phyloP scores from a whole-genome alignment of 2,329 filamentous ascomycete genomes.

The Trichoderma sp. region DNA sequence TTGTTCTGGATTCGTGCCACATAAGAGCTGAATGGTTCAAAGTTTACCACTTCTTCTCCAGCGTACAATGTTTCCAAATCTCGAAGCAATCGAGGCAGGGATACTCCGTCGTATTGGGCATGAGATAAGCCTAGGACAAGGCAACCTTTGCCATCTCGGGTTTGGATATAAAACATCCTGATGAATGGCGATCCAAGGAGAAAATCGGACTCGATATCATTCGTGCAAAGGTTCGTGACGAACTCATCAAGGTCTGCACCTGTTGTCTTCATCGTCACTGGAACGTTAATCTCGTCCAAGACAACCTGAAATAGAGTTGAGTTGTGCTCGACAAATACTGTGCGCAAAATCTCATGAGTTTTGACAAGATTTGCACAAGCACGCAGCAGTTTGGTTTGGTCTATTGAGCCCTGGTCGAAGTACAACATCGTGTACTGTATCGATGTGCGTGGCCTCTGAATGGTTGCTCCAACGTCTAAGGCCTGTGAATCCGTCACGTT shows the following conservation, averaged over 20 bases:
- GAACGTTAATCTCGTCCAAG: constrained; percentile 25
- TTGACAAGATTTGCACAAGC: constrained; percentile 30
- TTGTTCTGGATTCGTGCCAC: background rate
- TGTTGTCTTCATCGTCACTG: constrained; percentile 10
- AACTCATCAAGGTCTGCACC: background rate
- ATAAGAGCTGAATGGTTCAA: background rate
- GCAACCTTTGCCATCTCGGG: background rate
- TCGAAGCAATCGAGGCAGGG: constrained; percentile 44
- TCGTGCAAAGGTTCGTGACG: background rate
- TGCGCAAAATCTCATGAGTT: constrained; percentile 30
- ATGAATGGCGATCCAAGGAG: background rate
- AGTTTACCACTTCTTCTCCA: background rate
- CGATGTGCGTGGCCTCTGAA: constrained; percentile 28
- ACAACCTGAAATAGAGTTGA: constrained; percentile 28
- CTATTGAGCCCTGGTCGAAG: constrained; percentile 25
- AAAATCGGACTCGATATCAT: background rate
- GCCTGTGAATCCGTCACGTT: constrained; percentile 29
- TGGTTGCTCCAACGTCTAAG: constrained; percentile 28
- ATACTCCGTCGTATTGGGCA: constrained; percentile 53
- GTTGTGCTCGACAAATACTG: constrained; percentile 29
- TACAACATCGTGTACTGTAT: constrained; percentile 35
- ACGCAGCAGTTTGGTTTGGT: constrained; percentile 26
- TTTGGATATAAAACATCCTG: background rate
- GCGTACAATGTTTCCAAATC: background rate
- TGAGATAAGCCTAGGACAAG: constrained; percentile 41